Conservation (phyloP, 2,329 filamentous ascomycete species). For the Ascochyta lentis region DNA sequence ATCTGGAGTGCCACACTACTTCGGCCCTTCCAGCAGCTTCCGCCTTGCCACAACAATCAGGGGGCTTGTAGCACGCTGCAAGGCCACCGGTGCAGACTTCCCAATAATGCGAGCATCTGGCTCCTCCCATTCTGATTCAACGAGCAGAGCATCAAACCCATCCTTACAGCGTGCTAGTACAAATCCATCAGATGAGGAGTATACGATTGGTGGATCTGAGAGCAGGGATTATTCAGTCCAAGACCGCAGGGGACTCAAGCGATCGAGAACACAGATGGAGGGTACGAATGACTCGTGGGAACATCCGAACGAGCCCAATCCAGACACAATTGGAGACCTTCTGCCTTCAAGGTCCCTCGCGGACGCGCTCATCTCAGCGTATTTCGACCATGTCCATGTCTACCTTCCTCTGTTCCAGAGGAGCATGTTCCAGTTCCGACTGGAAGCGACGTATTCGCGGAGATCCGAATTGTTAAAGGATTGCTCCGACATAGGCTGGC, state of each 20-base stretch:
- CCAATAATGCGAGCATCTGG: conserved; percentile 8
- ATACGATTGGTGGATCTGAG: conserved; percentile 11
- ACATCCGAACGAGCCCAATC: background rate
- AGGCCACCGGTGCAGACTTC: conserved; percentile 21
- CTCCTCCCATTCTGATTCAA: conserved; percentile 14
- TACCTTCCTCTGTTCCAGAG: conserved; percentile 50
- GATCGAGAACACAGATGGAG: conserved; percentile 26
- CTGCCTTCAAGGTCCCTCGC: conserved; percentile 48
- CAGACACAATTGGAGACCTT: conserved; percentile 28
- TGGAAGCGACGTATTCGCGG: conserved; percentile 50
- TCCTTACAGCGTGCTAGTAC: conserved; percentile 21
- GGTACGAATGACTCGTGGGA: conserved; percentile 22
- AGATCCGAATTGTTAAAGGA: conserved; percentile 27
- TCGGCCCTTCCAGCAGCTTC: conserved; percentile 38
- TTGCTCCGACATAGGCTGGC: conserved; percentile 51
- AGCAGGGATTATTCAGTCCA: conserved; percentile 6
- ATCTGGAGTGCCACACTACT: conserved; percentile 35
- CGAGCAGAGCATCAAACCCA: conserved; percentile 6
- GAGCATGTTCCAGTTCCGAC: conserved; percentile 49
- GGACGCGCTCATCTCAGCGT: conserved; percentile 50
- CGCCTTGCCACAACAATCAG: conserved; percentile 33
- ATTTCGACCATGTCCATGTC: conserved; percentile 51
- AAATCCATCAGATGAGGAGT: conserved; percentile 30
- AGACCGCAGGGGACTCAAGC: conserved; percentile 23
- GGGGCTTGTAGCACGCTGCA: conserved; percentile 30